Conservation (phyloP, 2,329 filamentous ascomycete genomes). For the Tothia fuscella region DNA sequence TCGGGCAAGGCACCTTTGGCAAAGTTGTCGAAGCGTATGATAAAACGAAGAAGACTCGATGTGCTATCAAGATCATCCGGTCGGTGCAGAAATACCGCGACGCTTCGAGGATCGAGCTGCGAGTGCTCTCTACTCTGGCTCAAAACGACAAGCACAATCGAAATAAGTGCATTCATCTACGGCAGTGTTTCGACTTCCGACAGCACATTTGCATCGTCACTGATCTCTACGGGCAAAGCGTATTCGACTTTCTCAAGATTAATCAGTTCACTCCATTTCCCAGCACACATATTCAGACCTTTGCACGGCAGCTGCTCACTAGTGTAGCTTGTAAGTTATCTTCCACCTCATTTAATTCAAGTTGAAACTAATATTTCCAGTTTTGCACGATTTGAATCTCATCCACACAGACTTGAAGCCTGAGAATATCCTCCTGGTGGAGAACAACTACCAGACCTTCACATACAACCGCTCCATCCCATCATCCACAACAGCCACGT, state of each 20-base stretch:
- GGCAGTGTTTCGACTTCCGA: conserved; percentile 93
- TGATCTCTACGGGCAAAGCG: conserved; percentile 76
- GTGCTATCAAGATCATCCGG: conserved; percentile 95
- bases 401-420: conserved; percentile 77
- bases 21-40: conserved; percentile 94
- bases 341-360: conserved; percentile 7
- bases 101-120: conserved; percentile 84
- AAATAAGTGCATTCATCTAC: conserved; percentile 91
- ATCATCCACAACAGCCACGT: conserved; percentile 47
- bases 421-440: conserved; percentile 55
- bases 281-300: conserved; percentile 95
- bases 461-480: conserved; percentile 57
- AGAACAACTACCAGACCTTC: conserved; percentile 54
- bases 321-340: conserved; percentile 80
- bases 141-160: conserved; percentile 85
- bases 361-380: conserved; percentile 32
- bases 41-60: conserved; percentile 60
- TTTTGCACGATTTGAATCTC: conserved; percentile 90
- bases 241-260: conserved; percentile 95
- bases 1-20: conserved; percentile 95
- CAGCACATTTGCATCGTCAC: conserved; percentile 89
- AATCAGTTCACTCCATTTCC: conserved; percentile 95
- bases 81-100: conserved; percentile 98
- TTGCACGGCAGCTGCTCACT: conserved; percentile 91
- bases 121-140: conserved; percentile 82